Conservation (phyloP, 495 filamentous ascomycete species). For the Aspergillus ostianus region DNA sequence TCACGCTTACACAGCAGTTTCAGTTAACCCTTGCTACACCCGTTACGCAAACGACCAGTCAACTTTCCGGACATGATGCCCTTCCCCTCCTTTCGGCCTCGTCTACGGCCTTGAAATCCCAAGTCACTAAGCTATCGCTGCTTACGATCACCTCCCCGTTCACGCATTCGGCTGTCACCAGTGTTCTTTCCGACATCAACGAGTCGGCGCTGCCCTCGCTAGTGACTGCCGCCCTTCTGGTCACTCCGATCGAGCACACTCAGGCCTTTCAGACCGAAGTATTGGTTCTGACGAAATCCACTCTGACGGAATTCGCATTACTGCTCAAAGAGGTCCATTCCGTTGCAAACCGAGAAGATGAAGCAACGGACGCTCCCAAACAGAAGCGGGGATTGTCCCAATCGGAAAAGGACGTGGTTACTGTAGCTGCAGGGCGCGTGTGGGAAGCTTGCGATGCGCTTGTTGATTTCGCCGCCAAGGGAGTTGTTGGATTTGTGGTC, state of each 20-base stretch:
- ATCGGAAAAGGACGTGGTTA: conserved; percentile 39
- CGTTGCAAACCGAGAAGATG: conserved; percentile 25
- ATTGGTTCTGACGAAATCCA: conserved; percentile 26
- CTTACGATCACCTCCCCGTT: conserved; percentile 82
- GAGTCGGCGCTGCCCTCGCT: conserved; percentile 67
- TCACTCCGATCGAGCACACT: conserved; percentile 57
- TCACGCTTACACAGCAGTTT: conserved; percentile 38
- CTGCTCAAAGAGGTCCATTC: conserved; percentile 37
- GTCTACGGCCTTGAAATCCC: conserved; percentile 67
- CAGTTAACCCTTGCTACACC: conserved; percentile 33
- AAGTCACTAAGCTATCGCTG: conserved; percentile 82
- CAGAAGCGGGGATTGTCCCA: conserved; percentile 27
- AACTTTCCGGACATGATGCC: conserved; percentile 43
- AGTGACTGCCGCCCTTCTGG: conserved; percentile 64
- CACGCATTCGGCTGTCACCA: conserved; percentile 68
- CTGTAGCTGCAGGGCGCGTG: conserved; percentile 44
- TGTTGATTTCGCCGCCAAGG: conserved; percentile 57
- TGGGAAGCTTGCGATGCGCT: conserved; percentile 72
- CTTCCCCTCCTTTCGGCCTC: conserved; percentile 64
- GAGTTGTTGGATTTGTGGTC: conserved; percentile 60
- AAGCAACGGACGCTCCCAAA: conserved; percentile 24
- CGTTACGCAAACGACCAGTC: conserved; percentile 15
- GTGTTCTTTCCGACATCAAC: conserved; percentile 63
- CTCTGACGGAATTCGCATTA: conserved; percentile 38
- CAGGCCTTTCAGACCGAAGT: conserved; percentile 55